phyloP scores from a whole-genome alignment of 139 green algal species.

The Edaphochlamys debaryana region DNA sequence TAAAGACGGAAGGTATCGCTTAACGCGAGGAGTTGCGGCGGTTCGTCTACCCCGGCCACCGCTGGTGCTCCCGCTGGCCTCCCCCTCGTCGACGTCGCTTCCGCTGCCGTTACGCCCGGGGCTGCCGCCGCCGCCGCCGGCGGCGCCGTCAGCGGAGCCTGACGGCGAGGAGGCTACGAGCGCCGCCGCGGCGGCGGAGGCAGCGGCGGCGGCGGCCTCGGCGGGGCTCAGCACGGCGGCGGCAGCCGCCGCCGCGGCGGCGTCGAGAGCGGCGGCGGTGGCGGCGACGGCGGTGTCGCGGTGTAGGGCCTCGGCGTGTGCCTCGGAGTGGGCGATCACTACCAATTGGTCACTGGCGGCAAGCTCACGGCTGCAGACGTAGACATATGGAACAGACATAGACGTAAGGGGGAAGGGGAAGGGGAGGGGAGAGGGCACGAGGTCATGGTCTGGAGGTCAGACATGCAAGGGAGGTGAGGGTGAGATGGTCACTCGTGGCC shows the following conservation, averaged over 20 bases:
- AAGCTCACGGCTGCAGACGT: slow-evolving; percentile 1
- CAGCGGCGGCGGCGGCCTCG: background rate
- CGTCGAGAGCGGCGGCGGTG: background rate
- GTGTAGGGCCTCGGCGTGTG: background rate
- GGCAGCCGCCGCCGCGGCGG: background rate
- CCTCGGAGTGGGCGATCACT: slow-evolving; percentile 8
- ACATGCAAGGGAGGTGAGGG: too few relatives aligned
- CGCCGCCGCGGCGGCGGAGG: too few relatives aligned
- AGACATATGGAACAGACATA: too few relatives aligned
- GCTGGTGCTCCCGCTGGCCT: background rate
- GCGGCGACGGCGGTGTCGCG: background rate
- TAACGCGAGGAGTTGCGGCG: background rate
- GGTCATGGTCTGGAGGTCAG: too few relatives aligned
- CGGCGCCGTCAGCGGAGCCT: too few relatives aligned
- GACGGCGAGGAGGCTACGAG: too few relatives aligned
- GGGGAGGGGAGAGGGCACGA: too few relatives aligned
- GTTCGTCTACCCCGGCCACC: background rate
- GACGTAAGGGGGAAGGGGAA: too few relatives aligned
- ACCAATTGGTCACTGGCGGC: slow-evolving; percentile 1
- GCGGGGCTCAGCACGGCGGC: too few relatives aligned
- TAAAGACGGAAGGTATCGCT: slow-evolving; percentile 9
- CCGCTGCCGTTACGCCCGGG: background rate
- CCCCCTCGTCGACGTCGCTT: background rate
- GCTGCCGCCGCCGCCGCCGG: background rate
- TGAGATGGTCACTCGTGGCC: too few relatives aligned